Evolutionary conservation across 768 basidiomycete genomes (phyloP).

Genomic region (Kwoniella sp.): DNA sequence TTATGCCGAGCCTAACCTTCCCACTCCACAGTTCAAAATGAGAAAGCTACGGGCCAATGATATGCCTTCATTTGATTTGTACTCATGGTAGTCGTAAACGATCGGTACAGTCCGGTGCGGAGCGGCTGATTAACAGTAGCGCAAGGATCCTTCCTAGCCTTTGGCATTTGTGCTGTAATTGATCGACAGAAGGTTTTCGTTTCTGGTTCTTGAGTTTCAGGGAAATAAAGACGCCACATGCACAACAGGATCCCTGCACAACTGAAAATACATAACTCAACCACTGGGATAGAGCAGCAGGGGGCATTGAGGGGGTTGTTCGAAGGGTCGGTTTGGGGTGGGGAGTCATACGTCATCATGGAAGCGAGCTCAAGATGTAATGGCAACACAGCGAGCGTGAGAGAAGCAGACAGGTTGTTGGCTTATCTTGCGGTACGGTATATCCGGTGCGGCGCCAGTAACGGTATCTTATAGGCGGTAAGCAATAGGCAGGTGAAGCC

Average conservation of each 20-base stretch:
- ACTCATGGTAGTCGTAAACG: too few relatives aligned
- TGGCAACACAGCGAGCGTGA: too few relatives aligned
- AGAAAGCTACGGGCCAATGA: too few relatives aligned
- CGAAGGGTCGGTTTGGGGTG: too few relatives aligned
- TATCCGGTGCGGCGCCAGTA: background rate
- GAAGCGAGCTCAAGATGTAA: too few relatives aligned
- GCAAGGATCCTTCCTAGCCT: too few relatives aligned
- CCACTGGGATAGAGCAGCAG: too few relatives aligned
- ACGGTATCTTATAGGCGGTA: too few relatives aligned
- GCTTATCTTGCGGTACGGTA: conserved; percentile 3
- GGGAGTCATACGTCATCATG: background rate
- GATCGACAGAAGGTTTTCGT: background rate
- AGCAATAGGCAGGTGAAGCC: background rate
- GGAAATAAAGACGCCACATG: background rate
- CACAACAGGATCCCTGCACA: background rate
- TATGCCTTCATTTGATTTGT: too few relatives aligned
- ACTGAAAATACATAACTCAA: too few relatives aligned
- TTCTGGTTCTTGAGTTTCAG: background rate
- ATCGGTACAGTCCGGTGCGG: background rate
- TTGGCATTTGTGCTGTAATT: background rate
- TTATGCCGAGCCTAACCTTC: too few relatives aligned
- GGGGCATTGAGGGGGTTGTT: background rate
- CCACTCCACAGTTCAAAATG: background rate
- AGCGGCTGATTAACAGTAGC: too few relatives aligned
- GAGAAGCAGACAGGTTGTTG: background rate